phyloP scores from a whole-genome alignment of 2,329 filamentous ascomycete species.

The Fusarium miscanthi region DNA sequence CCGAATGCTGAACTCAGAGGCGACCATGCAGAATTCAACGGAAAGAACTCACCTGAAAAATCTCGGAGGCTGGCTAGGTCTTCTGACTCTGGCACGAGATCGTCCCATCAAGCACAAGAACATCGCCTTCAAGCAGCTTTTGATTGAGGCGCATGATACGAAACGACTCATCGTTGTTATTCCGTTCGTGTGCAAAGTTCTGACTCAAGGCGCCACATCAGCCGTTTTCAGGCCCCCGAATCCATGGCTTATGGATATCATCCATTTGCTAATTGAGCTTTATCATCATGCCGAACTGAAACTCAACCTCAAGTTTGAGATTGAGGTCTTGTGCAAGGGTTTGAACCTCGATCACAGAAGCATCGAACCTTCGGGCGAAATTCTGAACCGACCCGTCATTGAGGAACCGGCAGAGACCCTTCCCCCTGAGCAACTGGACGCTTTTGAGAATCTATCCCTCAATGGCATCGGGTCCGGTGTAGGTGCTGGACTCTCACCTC shows the following conservation, averaged over 20 bases:
- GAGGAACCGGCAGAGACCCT: conserved; percentile 71
- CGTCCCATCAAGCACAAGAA: conserved; percentile 97
- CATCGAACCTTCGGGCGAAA: conserved; percentile 87
- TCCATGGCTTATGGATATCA: conserved; percentile 97
- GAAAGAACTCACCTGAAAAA: conserved; percentile 94
- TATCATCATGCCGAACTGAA: conserved; percentile 95
- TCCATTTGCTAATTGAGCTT: conserved; percentile 89
- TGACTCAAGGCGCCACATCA: conserved; percentile 85
- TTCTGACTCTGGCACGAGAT: conserved; percentile 90
- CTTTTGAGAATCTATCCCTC: conserved; percentile 84
- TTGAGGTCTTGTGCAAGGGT: conserved; percentile 95
- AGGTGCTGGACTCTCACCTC: conserved; percentile 79
- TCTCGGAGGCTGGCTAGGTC: conserved; percentile 91
- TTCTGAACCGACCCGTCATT: conserved; percentile 77
- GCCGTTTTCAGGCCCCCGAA: conserved; percentile 94
- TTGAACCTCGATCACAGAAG: conserved; percentile 91
- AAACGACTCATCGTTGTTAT: conserved; percentile 93
- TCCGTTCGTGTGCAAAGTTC: conserved; percentile 96
- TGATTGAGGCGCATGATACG: conserved; percentile 93
- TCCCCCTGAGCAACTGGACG: conserved; percentile 76
- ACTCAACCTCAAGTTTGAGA: conserved; percentile 97
- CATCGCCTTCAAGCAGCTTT: conserved; percentile 94
- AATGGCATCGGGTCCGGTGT: conserved; percentile 77
- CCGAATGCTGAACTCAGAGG: conserved; percentile 89
- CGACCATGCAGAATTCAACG: conserved; percentile 82